Base-by-base conservation (phyloP, 257 asterid genomes). In the Nemophila menziesii region DNA sequence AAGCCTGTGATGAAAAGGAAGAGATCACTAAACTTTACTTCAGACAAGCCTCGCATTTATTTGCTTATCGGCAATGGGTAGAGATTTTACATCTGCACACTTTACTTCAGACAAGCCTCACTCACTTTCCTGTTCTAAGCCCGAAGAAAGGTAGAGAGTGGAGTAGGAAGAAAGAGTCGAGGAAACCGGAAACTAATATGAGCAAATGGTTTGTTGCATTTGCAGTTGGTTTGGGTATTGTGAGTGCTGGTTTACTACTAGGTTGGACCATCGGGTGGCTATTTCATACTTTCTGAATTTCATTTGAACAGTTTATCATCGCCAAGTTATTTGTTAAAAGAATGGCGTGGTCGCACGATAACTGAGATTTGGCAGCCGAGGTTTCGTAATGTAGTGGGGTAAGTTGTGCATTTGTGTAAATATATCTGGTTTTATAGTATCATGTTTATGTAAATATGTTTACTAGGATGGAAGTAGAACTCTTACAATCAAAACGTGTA, bases 31-130 rank as follows among this genome's bases (percentile, higher is more conserved):
- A 69, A 80, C 86, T 87, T 12, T 71, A 82, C 5, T 71, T 87
- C 45, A 58, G 71, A 43, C 95, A 87, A 55, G 97, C 95, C 27
- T 80, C 95, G 52, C 93, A 77, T 46, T 77, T 87, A 42, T 87
- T 82, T 22, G 93, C 93, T 55, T 87, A 87, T 24, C 77, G 66
- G 60, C 97, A 75, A 61, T 83, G 94, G 95, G 82, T 87, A 67
- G 79, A 67, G 9, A 77, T 89, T 55, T 64, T 89, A 62, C 92
- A 78, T 43, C 77, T 87, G 2, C 92, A 87, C 74, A 71, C 69
- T 66, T 62, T 71, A 22, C 56, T 68, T 47, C 93, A 79, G 49
- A 55, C 74, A 55, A 61, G 55, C 42, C 64, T 81, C 15, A 38
- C 61, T 11, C 60, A 57, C 18, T 54, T 68, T 15, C 79, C 84